Evolutionary conservation across 306 rosid species (phyloP), one percentile per base, ranked within the genome.

Genomic region (Cicer arietinum): DNA sequence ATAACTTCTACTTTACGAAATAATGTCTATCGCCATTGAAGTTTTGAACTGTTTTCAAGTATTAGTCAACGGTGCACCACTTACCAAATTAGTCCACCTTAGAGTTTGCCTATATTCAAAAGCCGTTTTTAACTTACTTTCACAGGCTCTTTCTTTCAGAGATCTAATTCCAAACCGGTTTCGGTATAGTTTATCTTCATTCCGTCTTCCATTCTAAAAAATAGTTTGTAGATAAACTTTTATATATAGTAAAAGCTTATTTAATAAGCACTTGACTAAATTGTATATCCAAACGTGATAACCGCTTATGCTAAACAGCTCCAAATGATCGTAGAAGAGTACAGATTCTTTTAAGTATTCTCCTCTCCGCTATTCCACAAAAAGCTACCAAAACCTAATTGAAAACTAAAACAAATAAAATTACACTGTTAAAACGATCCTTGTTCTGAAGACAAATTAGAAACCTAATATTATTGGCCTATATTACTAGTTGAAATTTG

Each of bases 301-400:
- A 58, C 16, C 65, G 12, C 42, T 58, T 58, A 25, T 10, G 11
- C 42, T 10, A 10, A 58, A 14, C 4, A 25, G 42, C 25, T 39
- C 66, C 57, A 42, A 76, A 57, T 44, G 51, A 68, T 46, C 61
- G 16, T 39, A 60, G 48, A 10, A 22, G 58, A 58, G 4, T 45
- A 53, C 50, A 13, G 6, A 53, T 54, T 76, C 68, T 61, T 42
- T 65, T 43, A 17, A 52, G 13, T 60, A 22, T 42, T 79, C 41
- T 62, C 22, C 52, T 57, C 35, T 14, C 72, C 25, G 11, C 48
- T 18, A 41, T 71, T 67, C 64, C 69, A 41, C 77, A 25, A 75
- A 30, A 58, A 44, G 7, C 13, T 80, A 63, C 73, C 50, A 14
- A 35, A 45, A 64, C 6, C 2, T 44, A 25, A 77, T 7, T 56